phyloP scores from a whole-genome alignment of 2,329 filamentous ascomycete species.

The Venturia oleaginea region DNA sequence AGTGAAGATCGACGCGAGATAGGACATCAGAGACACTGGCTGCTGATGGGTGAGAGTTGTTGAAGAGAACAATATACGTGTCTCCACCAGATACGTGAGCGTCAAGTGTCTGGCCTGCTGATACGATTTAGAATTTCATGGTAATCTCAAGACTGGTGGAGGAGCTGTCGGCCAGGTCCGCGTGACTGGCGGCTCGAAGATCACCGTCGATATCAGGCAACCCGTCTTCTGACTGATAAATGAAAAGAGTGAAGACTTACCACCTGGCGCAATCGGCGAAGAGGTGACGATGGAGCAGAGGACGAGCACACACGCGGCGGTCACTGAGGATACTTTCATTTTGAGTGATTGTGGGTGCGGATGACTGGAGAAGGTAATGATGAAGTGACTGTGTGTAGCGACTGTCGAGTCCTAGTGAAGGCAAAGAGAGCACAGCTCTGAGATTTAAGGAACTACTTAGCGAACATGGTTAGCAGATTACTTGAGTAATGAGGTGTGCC shows the following conservation, averaged over 20 bases:
- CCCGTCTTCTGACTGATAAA: not conserved
- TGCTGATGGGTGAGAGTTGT: conserved; percentile 21
- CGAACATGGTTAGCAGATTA: not conserved
- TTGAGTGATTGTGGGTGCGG: not conserved
- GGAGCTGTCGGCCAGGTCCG: not conserved
- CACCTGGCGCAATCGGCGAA: not conserved
- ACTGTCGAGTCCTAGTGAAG: not conserved
- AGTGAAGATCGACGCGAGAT: conserved; percentile 20
- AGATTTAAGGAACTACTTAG: not conserved
- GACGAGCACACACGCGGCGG: not conserved
- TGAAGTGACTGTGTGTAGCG: not conserved
- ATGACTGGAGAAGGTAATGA: not conserved
- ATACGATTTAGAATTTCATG: not conserved
- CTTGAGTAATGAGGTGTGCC: no score
- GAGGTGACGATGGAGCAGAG: not conserved
- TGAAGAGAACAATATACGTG: conserved; percentile 31
- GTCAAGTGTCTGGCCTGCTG: not conserved
- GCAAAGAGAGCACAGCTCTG: conserved; percentile 1
- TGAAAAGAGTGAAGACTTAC: not conserved
- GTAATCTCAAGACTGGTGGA: conserved; percentile 19
- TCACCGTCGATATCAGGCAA: no score
- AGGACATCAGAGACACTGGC: not conserved
- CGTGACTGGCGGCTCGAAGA: no score
- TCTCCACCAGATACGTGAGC: conserved; percentile 23
- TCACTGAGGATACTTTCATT: not conserved